These are phyloP conservation scores for Fagus sylvatica DNA, from an alignment of 306 rosid genomes.

Conservation along the genomic window DNA sequence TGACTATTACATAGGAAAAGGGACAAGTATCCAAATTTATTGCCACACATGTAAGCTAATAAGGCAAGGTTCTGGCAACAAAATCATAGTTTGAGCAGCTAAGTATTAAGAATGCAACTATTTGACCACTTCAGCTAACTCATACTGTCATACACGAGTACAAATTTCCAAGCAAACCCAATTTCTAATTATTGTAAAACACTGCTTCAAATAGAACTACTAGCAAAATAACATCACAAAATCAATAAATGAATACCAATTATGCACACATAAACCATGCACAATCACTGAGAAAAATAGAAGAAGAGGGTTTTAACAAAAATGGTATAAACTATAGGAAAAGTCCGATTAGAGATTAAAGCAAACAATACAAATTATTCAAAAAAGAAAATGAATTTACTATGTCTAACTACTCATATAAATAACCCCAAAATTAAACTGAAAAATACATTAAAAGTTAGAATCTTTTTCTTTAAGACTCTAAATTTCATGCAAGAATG, in stretches of 20 bases:
- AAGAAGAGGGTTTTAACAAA: neutral
- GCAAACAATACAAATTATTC: neutral
- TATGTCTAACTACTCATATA: neutral
- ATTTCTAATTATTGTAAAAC: neutral
- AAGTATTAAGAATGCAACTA: neutral
- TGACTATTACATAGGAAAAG: neutral
- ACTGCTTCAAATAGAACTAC: neutral
- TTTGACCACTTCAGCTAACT: neutral
- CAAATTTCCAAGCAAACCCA: neutral
- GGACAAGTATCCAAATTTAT: neutral
- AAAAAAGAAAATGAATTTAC: neutral
- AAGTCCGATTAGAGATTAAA: neutral
- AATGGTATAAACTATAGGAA: neutral
- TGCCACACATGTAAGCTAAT: neutral
- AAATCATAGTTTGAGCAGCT: neutral
- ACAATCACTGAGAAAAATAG: neutral
- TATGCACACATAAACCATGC: neutral
- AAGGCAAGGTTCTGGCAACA: neutral
- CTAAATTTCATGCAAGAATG: neutral
- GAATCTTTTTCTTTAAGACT: neutral
- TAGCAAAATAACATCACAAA: neutral
- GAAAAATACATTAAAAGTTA: neutral
- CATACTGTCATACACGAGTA: neutral
- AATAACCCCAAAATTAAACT: neutral
- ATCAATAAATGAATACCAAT: neutral